Evolutionary conservation across 2,329 filamentous ascomycete species (phyloP).

Genomic region (Teratosphaeria gauchensis): DNA sequence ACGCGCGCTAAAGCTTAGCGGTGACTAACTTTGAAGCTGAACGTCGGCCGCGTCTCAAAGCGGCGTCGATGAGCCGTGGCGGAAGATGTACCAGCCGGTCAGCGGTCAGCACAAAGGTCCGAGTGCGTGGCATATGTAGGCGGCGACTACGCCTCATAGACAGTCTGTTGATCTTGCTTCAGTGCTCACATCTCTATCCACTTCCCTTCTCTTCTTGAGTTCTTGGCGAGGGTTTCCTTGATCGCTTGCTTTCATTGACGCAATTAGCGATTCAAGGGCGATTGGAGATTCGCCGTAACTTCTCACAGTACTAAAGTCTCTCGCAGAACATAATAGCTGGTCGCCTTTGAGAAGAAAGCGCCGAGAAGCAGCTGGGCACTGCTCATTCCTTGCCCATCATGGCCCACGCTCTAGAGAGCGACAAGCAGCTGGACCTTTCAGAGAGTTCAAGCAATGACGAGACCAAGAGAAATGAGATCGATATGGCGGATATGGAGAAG

Average conservation of each 20-base stretch:
- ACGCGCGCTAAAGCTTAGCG: neutral
- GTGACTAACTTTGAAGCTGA: neutral
- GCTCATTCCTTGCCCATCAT: slow-evolving; percentile 1
- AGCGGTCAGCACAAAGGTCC: neutral
- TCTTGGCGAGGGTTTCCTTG: neutral
- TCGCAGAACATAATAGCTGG: too few relatives aligned
- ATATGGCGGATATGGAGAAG: slow-evolving; percentile 21
- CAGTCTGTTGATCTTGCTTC: neutral
- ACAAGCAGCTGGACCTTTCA: slow-evolving; percentile 13
- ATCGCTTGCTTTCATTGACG: neutral
- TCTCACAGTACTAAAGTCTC: too few relatives aligned
- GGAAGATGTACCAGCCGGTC: neutral
- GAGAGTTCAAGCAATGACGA: slow-evolving; percentile 16
- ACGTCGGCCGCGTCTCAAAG: neutral
- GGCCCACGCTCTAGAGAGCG: slow-evolving; percentile 10
- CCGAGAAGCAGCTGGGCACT: neutral
- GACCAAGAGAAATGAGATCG: slow-evolving; percentile 11
- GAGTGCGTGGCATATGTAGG: neutral
- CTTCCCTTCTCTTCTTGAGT: neutral
- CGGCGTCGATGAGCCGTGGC: neutral
- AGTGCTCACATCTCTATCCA: neutral
- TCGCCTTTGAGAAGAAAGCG: too few relatives aligned
- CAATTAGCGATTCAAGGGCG: too few relatives aligned
- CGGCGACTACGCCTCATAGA: neutral
- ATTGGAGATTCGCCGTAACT: too few relatives aligned